Conservation (phyloP, 1,139 yeast genomes). For the Yamadazyma diospyri region DNA sequence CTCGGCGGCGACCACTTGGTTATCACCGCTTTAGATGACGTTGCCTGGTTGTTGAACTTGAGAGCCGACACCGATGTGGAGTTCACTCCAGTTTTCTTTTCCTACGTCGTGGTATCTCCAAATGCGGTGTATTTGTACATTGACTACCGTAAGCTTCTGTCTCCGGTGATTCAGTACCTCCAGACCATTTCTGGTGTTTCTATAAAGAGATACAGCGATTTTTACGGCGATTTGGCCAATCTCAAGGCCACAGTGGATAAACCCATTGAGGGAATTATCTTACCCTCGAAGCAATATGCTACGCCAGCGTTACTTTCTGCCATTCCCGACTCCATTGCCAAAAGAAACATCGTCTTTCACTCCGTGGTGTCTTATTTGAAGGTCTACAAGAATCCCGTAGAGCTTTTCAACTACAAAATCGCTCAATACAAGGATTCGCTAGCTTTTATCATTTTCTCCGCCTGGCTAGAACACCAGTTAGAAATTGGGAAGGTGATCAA, state of each 20-base stretch:
- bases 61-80: conserved; percentile 44
- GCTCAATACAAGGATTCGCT: conserved; percentile 46
- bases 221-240: conserved; percentile 27
- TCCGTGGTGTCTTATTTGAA: conserved; percentile 37
- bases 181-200: conserved; percentile 27
- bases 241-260: conserved; percentile 20
- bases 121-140: conserved; percentile 34
- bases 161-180: conserved; percentile 16
- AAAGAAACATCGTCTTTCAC: conserved; percentile 22
- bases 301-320: conserved; percentile 32
- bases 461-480: conserved; percentile 42
- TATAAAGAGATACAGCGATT: conserved; percentile 27
- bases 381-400: conserved; percentile 35
- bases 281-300: conserved; percentile 30
- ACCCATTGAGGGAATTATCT: conserved; percentile 21
- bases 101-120: conserved; percentile 38
- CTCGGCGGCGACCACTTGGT: conserved; percentile 27
- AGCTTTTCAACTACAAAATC: conserved; percentile 34
- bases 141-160: conserved; percentile 29
- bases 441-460: conserved; percentile 35
- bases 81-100: conserved; percentile 50
- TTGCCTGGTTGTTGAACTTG: conserved; percentile 54
- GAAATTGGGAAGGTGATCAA: conserved; percentile 21
- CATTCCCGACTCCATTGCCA: conserved; percentile 28
- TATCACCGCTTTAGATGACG: conserved; percentile 47